Evolutionary conservation across 164 flowering plant species (phyloP).

Genomic region (Kingdonia uniflora): DNA sequence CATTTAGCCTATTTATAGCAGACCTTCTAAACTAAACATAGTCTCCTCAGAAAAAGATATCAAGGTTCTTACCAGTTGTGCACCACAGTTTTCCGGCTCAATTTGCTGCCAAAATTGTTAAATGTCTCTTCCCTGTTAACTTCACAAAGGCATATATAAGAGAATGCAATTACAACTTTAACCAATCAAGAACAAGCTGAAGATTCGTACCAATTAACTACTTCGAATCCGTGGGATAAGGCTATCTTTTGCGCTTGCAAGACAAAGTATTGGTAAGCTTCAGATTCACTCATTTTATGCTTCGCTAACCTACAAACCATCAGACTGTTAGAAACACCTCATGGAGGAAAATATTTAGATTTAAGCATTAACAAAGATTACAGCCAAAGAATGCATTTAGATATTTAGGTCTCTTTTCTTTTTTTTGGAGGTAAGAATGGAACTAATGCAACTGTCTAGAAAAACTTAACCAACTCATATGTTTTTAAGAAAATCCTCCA

Average conservation of each 20-base stretch:
- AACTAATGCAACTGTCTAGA: too few species aligned
- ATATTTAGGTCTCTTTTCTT: too few species aligned
- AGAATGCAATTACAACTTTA: not conserved
- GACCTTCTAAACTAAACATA: not conserved
- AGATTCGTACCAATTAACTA: slow-evolving; percentile 58
- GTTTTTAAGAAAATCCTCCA: too few species aligned
- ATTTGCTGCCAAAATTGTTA: slow-evolving; percentile 61
- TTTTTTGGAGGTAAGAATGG: too few species aligned
- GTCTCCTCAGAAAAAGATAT: not conserved
- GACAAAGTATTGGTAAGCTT: slow-evolving; percentile 76
- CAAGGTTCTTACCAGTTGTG: slow-evolving; percentile 62
- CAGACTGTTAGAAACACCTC: not conserved
- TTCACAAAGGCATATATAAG: slow-evolving; percentile 8
- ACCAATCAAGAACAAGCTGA: not conserved
- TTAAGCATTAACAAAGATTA: too few species aligned
- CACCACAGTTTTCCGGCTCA: slow-evolving; percentile 65
- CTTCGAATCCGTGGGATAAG: slow-evolving; percentile 68
- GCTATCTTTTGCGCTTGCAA: slow-evolving; percentile 78
- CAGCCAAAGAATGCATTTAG: too few species aligned
- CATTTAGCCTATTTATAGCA: too few species aligned
- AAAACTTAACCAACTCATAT: too few species aligned
- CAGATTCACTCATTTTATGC: slow-evolving; percentile 31
- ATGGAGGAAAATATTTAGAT: too few species aligned
- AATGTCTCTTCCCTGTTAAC: slow-evolving; percentile 83
- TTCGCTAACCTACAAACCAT: slow-evolving; percentile 42